Evolutionary conservation across 441 rosid genomes (phyloP), one percentile per base, ranked within the genome.

Genomic region (Francoa sonchifolia): DNA sequence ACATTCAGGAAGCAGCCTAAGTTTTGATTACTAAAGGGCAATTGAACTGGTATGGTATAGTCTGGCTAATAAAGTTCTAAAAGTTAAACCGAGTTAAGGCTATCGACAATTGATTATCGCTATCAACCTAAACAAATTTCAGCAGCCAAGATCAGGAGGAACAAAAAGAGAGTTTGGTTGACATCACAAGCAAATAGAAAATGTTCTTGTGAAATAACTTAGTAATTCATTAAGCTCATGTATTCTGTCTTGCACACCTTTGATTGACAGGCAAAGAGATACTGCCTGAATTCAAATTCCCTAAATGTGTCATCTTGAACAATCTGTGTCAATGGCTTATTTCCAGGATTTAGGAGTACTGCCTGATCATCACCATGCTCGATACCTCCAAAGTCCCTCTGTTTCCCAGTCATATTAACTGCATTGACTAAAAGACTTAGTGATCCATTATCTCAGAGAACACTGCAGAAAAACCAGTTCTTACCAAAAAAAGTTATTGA

Each of bases 241-340:
- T 4, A n/a, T 8, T 25, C 50, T 54, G 59, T 54, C 47, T 26
- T 62, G 48, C 65, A 35, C 38, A 92, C 99, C 94, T 81, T 71
- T 57, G 95, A 79, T 54, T 92, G 97, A 59, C 82, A 83, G 48
- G 95, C 84, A 62, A 92, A 92, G 37, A 87, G 82, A 69, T 87
- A 92, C 61, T 87, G 97, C 53, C 92, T 79, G 56, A 87, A 92
- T 36, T 92, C 99, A 47, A 83, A 92, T 65, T 83, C 97, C 55
- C 89, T 79, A 54, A 83, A 92, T 31, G 89, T 78, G 64, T 83
- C 97, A 71, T 92, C 95, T 67, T 86, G 94, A 58, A 87, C 86
- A 59, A 87, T 74, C 46, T 79, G 92, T 2, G 82, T 66, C 71
- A 92, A 58, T 21, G 68, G 65, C 56, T 87, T 87, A 57, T 52